phyloP scores from a whole-genome alignment of 768 basidiomycete genomes.

The Cystofilobasidium ferigula region DNA sequence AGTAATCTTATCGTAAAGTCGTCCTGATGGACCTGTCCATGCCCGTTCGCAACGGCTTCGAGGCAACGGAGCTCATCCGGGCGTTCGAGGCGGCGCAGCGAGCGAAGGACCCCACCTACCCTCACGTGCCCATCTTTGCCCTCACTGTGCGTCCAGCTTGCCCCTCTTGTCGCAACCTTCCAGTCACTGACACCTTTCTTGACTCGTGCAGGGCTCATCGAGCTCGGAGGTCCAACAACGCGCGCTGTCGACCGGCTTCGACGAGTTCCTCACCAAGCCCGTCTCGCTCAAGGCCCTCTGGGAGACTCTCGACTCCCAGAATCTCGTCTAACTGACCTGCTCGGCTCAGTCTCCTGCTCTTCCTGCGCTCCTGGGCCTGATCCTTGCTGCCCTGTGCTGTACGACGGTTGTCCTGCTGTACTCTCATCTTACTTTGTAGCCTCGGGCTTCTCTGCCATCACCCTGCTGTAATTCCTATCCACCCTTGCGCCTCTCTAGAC shows the following conservation, averaged over 20 bases:
- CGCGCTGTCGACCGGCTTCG: not conserved
- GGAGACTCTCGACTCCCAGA: not conserved
- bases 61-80: not conserved
- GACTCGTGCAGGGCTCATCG: not conserved
- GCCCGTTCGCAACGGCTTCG: not conserved
- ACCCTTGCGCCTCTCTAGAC: no score
- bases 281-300: not conserved
- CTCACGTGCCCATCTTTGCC: not conserved
- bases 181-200: not conserved
- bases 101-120: not conserved
- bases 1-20: not conserved
- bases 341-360: not conserved
- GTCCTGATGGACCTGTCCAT: not conserved
- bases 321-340: not conserved
- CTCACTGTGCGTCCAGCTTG: not conserved
- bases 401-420: no score
- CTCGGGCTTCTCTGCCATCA: no score
- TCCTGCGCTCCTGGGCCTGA: not conserved
- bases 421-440: no score
- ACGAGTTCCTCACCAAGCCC: not conserved
- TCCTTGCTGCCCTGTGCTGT: not conserved
- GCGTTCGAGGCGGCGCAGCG: not conserved
- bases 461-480: no score
- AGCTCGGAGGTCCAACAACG: not conserved
- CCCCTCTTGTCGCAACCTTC: not conserved